Evolutionary conservation across 208 protist species (phyloP), one percentile per base, ranked within the genome.

Genomic region (Phytomonas serpens): DNA sequence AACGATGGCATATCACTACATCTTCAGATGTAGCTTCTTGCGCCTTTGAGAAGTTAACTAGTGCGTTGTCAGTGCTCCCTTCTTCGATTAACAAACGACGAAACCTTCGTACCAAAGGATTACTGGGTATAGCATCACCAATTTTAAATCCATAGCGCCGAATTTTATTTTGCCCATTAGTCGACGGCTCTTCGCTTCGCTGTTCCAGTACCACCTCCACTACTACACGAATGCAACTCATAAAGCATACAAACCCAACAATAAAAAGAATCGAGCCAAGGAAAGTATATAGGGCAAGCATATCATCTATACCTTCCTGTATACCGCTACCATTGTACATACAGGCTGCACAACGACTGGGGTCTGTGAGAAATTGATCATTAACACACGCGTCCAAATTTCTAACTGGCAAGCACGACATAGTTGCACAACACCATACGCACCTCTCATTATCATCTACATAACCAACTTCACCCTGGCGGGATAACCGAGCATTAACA

Each of bases 141-240:
- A 52, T 57, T 69, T 52, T 67, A 68, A 87, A 87, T 27, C 83
- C 83, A 68, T 87, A 78, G 51, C 83, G 83, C 38, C 83, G 73
- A 16, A 87, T 77, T 32, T 71, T 42, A 31, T 77, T 64, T 61
- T 87, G 83, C 1, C 73, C 77, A 16, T 73, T 76, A 69, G 16
- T 33, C 4, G n/a, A 37, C 65, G 36, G 30, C 64, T 19, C 40
- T 68, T 64, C 71, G 76, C 73, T 77, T 68, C 75, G 69, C 75
- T 71, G 6, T 16, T 23, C n/a, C 40, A 40, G 38, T 62, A 30
- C 31, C 3, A 38, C 29, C 23, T 68, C 37, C 9, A 27, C 33
- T 34, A 68, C 29, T 13, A 52, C 63, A 32, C 30, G 37, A 27
- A 32, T 31, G n/a, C 29, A 72, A 14, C 38, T 27, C n/a, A 52